Percentiles rank a stretch among this genome's conserved stretches.
These are phyloP conservation scores for Xerocomellus chrysenteron DNA, from an alignment of 768 basidiomycete genomes.

Conservation along the genomic window DNA sequence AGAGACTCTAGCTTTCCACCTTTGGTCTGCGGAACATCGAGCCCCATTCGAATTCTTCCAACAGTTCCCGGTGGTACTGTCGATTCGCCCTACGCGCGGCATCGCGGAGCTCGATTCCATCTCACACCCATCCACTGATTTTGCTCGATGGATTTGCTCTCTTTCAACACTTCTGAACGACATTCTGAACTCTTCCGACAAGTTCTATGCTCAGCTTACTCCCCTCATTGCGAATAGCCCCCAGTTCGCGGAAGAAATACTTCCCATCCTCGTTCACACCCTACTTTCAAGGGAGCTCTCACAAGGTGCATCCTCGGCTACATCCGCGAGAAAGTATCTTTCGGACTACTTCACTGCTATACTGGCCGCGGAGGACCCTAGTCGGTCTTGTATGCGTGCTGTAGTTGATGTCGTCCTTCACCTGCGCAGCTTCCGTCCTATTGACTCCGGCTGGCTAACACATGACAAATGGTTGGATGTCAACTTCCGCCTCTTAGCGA, in stretches of 20 bases:
- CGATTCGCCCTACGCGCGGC: slow-evolving; percentile 29
- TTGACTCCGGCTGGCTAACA: slow-evolving; percentile 39
- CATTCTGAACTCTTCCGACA: slow-evolving; percentile 49
- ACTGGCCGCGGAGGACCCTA: slow-evolving; percentile 26
- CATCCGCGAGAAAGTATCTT: slow-evolving; percentile 20
- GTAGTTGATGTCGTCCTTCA: slow-evolving; percentile 79
- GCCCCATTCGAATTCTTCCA: slow-evolving; percentile 50
- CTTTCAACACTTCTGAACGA: slow-evolving; percentile 59
- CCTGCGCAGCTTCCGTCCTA: slow-evolving; percentile 64
- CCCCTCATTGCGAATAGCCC: slow-evolving; percentile 55
- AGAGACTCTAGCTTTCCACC: slow-evolving; percentile 27
- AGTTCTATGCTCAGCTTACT: slow-evolving; percentile 69
- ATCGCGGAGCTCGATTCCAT: slow-evolving; percentile 38
- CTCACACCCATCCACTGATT: slow-evolving; percentile 46
- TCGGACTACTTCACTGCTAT: slow-evolving; percentile 25
- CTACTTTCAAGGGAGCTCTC: slow-evolving; percentile 43
- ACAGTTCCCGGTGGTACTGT: slow-evolving; percentile 41
- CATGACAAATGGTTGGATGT: slow-evolving; percentile 82
- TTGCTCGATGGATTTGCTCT: slow-evolving; percentile 60
- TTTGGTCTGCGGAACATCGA: slow-evolving; percentile 42
- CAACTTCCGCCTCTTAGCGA: slow-evolving; percentile 69
- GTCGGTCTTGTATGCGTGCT: slow-evolving; percentile 49
- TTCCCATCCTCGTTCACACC: slow-evolving; percentile 76
- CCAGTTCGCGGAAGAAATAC: slow-evolving; percentile 59
- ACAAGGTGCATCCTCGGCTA: not conserved